Evolutionary conservation across 2,329 filamentous ascomycete species (phyloP).

Genomic region (Emericellopsis atlantica): DNA sequence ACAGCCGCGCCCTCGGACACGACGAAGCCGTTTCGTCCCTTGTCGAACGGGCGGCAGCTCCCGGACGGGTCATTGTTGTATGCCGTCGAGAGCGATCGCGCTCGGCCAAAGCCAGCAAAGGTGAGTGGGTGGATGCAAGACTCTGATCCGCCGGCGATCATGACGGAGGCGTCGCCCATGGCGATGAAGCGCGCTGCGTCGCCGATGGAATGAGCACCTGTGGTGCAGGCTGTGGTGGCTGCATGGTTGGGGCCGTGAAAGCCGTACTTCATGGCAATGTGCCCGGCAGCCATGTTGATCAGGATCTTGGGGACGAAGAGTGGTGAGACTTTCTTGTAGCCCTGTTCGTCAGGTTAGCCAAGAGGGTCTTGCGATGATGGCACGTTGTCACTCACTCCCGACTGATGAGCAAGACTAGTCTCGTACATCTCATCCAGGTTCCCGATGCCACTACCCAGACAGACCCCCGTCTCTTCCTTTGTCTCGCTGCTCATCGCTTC

Average conservation of each 20-base stretch:
- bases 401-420: conserved; percentile 64
- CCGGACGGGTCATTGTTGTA: conserved; percentile 61
- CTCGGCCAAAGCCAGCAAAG: conserved; percentile 81
- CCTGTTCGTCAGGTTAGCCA: conserved; percentile 32
- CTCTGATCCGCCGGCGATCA: conserved; percentile 92
- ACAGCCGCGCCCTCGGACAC: conserved; percentile 87
- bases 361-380: not conserved
- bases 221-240: conserved; percentile 89
- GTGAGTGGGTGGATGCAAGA: conserved; percentile 92
- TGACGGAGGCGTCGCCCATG: conserved; percentile 85
- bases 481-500: conserved; percentile 45
- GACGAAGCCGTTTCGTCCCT: conserved; percentile 70
- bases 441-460: conserved; percentile 88
- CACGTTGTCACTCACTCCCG: conserved; percentile 43
- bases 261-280: conserved; percentile 85
- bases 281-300: conserved; percentile 89
- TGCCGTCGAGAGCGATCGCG: conserved; percentile 70
- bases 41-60: conserved; percentile 82
- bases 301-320: conserved; percentile 86
- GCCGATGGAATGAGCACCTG: conserved; percentile 85
- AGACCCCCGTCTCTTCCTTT: conserved; percentile 72
- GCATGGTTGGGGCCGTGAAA: conserved; percentile 88
- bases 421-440: conserved; percentile 85
- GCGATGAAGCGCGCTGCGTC: conserved; percentile 88
- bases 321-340: conserved; percentile 86